Evolutionary conservation across 1,139 yeast species (phyloP).

Genomic region (Suhomyces maxii): DNA sequence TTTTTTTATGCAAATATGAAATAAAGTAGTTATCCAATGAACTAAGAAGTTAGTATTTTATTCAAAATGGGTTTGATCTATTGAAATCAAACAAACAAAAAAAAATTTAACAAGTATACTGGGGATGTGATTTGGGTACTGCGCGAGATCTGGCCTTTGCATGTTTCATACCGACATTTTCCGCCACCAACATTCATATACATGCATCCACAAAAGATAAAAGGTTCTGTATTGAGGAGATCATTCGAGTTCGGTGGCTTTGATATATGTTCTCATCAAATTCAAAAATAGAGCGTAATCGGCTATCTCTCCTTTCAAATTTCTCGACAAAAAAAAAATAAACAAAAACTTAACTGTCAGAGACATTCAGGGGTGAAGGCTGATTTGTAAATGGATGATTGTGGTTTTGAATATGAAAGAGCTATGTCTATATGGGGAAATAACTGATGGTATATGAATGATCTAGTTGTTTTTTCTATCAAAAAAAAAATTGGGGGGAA

Average conservation of each 20-base stretch:
- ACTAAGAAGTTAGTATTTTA: conserved; percentile 4
- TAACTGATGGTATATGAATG: neutral
- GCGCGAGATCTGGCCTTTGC: too few relatives aligned
- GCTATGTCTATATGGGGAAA: neutral
- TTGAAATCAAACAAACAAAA: too few relatives aligned
- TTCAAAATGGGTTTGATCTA: too few relatives aligned
- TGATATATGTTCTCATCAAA: neutral
- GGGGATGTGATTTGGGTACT: too few relatives aligned
- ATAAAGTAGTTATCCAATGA: conserved; percentile 1
- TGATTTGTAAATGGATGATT: neutral
- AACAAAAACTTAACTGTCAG: neutral
- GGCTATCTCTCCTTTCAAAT: neutral
- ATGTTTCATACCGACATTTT: too few relatives aligned
- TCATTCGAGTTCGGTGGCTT: too few relatives aligned
- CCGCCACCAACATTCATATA: too few relatives aligned
- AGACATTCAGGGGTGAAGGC: neutral
- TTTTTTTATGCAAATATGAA: conserved; percentile 15
- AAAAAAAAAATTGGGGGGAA: too few relatives aligned
- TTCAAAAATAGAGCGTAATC: neutral
- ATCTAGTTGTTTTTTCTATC: too few relatives aligned
- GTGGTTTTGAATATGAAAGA: neutral
- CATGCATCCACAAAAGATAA: too few relatives aligned
- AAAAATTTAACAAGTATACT: too few relatives aligned
- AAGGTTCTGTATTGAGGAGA: too few relatives aligned
- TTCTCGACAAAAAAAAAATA: conserved; percentile 4